Evolutionary conservation across 352 stramenopile species (phyloP).

Genomic region (Pythium aquatile): DNA sequence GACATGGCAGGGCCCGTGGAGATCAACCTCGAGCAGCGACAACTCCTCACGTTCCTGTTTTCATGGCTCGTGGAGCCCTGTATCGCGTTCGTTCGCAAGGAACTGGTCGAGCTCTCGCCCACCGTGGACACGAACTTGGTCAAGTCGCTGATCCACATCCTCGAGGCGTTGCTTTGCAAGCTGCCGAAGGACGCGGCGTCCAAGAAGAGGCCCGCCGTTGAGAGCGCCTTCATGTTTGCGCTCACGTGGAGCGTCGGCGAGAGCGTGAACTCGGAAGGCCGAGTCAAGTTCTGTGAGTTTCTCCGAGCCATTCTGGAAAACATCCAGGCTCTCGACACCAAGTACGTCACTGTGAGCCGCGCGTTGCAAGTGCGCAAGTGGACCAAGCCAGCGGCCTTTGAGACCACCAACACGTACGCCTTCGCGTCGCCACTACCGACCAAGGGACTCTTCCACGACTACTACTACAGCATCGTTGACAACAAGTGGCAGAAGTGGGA

Average conservation of each 20-base stretch:
- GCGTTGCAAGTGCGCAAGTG: slow-evolving; percentile 84
- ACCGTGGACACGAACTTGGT: slow-evolving; percentile 92
- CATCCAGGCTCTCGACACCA: slow-evolving; percentile 61
- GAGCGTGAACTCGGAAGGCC: slow-evolving; percentile 69
- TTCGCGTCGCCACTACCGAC: slow-evolving; percentile 52
- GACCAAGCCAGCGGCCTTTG: slow-evolving; percentile 58
- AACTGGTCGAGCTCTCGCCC: slow-evolving; percentile 81
- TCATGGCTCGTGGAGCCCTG: slow-evolving; percentile 88
- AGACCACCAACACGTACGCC: slow-evolving; percentile 37
- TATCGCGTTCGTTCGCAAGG: slow-evolving; percentile 87
- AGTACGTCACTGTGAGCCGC: slow-evolving; percentile 73
- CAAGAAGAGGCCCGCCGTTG: slow-evolving; percentile 65
- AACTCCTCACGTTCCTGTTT: slow-evolving; percentile 77
- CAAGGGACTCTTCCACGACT: slow-evolving; percentile 84
- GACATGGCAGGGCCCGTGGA: slow-evolving; percentile 52
- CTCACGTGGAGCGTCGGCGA: slow-evolving; percentile 91
- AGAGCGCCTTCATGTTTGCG: slow-evolving; percentile 89
- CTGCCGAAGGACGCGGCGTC: slow-evolving; percentile 65
- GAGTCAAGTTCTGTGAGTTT: slow-evolving; percentile 81
- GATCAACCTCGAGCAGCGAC: slow-evolving; percentile 72
- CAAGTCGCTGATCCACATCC: slow-evolving; percentile 83
- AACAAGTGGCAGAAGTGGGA: slow-evolving; percentile 92
- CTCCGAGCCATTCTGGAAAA: slow-evolving; percentile 74
- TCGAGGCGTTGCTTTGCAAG: slow-evolving; percentile 75
- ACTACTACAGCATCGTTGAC: slow-evolving; percentile 81